A percentile compares a stretch with the other conserved stretches of the same genome.
Conservation (phyloP, 805 yeast species). For the Phaffomyces thermotolerans region DNA sequence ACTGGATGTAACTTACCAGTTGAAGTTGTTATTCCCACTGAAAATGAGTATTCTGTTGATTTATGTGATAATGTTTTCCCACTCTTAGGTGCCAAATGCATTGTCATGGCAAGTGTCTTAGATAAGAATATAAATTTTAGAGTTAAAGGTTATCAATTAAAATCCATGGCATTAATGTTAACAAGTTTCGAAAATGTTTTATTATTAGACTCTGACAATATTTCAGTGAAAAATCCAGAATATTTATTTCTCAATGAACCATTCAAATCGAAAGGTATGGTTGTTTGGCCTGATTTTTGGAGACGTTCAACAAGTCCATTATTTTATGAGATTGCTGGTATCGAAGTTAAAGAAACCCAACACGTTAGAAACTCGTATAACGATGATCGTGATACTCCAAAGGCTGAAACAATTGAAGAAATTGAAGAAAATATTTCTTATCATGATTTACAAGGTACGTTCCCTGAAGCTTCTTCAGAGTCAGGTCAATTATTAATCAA, state of each 20-base stretch:
- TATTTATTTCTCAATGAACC: constrained; percentile 31
- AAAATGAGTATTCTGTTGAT: constrained; percentile 63
- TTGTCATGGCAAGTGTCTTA: constrained; percentile 41
- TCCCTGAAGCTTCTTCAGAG: constrained; percentile 65
- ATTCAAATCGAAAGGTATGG: constrained; percentile 32
- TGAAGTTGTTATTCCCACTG: constrained; percentile 72
- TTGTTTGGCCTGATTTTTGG: constrained; percentile 70
- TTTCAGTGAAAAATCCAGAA: constrained; percentile 47
- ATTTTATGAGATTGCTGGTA: constrained; percentile 49
- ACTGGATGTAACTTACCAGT: constrained; percentile 67
- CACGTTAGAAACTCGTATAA: constrained; percentile 24
- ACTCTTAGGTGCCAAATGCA: constrained; percentile 56
- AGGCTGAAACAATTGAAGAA: constrained; percentile 15
- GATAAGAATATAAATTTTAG: constrained; percentile 32
- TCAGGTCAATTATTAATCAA: constrained; percentile 60
- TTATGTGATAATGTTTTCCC: constrained; percentile 64
- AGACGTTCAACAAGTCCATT: constrained; percentile 56
- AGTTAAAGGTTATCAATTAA: constrained; percentile 55
- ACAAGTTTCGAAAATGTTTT: constrained; percentile 72
- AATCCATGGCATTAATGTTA: constrained; percentile 66
- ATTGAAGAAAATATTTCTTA: constrained; percentile 34
- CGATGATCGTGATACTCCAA: constrained; percentile 29
- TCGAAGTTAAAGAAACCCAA: constrained; percentile 27
- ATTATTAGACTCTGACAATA: constrained; percentile 70
- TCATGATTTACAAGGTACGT: constrained; percentile 61